These are phyloP conservation scores for Komagataea norvegica DNA, from an alignment of 1,139 yeast species.

Conservation along the genomic window DNA sequence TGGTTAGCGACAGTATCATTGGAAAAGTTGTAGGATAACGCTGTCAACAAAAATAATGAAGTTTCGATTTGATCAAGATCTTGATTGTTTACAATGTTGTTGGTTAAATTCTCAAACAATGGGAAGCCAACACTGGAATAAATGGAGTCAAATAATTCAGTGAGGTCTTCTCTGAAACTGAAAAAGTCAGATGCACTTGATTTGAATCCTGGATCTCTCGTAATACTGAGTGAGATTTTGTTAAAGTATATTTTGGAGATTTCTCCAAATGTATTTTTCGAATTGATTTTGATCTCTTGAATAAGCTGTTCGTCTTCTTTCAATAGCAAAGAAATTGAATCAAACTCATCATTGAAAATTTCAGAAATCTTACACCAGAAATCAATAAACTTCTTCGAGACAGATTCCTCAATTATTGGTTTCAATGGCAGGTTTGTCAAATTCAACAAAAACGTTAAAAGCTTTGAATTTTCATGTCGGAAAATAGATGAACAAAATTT, in stretches of 20 bases:
- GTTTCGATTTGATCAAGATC: slow-evolving; percentile 57
- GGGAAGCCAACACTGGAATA: slow-evolving; percentile 60
- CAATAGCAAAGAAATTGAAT: slow-evolving; percentile 33
- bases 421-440: slow-evolving; percentile 57
- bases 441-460: slow-evolving; percentile 47
- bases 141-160: slow-evolving; percentile 68
- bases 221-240: slow-evolving; percentile 43
- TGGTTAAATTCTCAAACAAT: slow-evolving; percentile 48
- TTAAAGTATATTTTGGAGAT: slow-evolving; percentile 59
- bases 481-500: slow-evolving; percentile 44
- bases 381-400: slow-evolving; percentile 63
- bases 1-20: slow-evolving; percentile 26
- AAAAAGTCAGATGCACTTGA: slow-evolving; percentile 48
- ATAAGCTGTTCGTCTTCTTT: slow-evolving; percentile 28
- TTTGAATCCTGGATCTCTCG: slow-evolving; percentile 21
- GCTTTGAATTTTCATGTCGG: slow-evolving; percentile 35
- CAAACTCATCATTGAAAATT: slow-evolving; percentile 53
- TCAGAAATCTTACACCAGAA: slow-evolving; percentile 82
- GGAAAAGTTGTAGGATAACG: slow-evolving; percentile 39
- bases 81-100: slow-evolving; percentile 35
- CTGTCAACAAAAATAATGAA: slow-evolving; percentile 54
- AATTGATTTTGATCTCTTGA: slow-evolving; percentile 28
- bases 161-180: slow-evolving; percentile 65
- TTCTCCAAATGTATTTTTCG: slow-evolving; percentile 38
- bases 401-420: slow-evolving; percentile 62